Base-by-base conservation (phyloP, 148 eudicot genomes). In the Vaccinium vitisidaea region DNA sequence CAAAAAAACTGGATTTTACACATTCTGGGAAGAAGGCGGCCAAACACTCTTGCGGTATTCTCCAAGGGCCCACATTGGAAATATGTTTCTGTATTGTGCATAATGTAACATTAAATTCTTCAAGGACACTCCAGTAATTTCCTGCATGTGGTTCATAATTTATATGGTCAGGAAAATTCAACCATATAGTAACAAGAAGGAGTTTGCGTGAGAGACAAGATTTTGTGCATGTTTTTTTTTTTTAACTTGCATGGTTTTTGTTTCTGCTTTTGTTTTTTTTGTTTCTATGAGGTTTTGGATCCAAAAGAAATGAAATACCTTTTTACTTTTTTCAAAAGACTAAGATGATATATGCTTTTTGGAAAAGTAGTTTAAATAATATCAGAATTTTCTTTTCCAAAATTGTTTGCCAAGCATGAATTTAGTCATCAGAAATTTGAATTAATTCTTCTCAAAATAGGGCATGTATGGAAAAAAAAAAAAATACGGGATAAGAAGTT, bases 11-110 rank as follows among this genome's bases (percentile, higher is more conserved):
- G 10, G 21, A n/a, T 43, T 59, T 59, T 77, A 84, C 4, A 65
- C 82, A 30, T 67, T 59, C 43, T 77, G 8, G 67, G 87, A 81
- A 13, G 36, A 32, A 32, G 36, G 36, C 36, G 87, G 59, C 88
- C 88, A 86, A 14, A 91, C 89, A 39, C 84, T 86, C 69, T 89
- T 91, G 55, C 90, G 91, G 70, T 48, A 11, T 9, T 25, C 16
- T 25, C 25, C 25, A 9, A 49, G 52, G 50, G 10, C 58, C 58
- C 58, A 54, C 14, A 16, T 54, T 15, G 58, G 5, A 0, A 54
- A 54, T 16, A 13, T 54, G 4, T 54, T 54, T 54, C 5, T 54
- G 58, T 54, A 54, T 14, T 12, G 58, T 15, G 58, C 0, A 54
- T 54, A 54, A 54, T 54, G 14, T 54, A 12, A 5, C 58, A 54